Base-by-base conservation (phyloP, 2,329 filamentous ascomycete genomes). In the Xylaria sp. region DNA sequence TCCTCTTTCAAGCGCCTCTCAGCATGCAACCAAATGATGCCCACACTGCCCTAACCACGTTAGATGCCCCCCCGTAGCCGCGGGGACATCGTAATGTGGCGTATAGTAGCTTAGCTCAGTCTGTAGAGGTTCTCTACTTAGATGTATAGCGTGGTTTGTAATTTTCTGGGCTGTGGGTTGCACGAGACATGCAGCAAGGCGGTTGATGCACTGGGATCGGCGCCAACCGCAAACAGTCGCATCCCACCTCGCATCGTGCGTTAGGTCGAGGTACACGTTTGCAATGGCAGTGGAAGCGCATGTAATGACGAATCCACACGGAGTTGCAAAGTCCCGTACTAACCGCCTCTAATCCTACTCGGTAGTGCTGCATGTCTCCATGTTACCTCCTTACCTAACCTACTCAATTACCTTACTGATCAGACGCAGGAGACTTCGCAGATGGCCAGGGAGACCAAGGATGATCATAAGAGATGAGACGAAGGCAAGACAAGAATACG, bases 271-370 rank as follows among this genome's bases (percentile, higher is more conserved):
- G n/a, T n/a, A n/a, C n/a, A n/a, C n/a, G n/a, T n/a, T n/a, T n/a
- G n/a, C n/a, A n/a, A n/a, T n/a, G n/a, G n/a, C 15, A 1, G 37
- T 9, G 28, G 46, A 33, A 50, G 19, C 31, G 33, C 45, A n/a
- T n/a, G n/a, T n/a, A n/a, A n/a, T n/a, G n/a, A 46, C 9, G 45
- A 56, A 63, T 28, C 61, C 57, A 63, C 51, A 23, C 21, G 15
- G 33, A 28, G 31, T 28, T 31, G 31, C 45, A 63, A 63, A 63
- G 57, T 60, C 61, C 61, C 57, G 19, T 60, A 31, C 61, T 31
- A 31, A 40, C 37, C n/a, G n/a, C n/a, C n/a, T n/a, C n/a, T n/a
- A 4, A 40, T 12, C 37, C 37, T 40, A 40, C n/a, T n/a, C n/a
- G 37, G 37, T 40, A 40, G 37, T 40, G n/a, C n/a, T n/a, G n/a